Evolutionary conservation across 495 filamentous ascomycete genomes (phyloP).

Genomic region (Penicillium malachiteum): DNA sequence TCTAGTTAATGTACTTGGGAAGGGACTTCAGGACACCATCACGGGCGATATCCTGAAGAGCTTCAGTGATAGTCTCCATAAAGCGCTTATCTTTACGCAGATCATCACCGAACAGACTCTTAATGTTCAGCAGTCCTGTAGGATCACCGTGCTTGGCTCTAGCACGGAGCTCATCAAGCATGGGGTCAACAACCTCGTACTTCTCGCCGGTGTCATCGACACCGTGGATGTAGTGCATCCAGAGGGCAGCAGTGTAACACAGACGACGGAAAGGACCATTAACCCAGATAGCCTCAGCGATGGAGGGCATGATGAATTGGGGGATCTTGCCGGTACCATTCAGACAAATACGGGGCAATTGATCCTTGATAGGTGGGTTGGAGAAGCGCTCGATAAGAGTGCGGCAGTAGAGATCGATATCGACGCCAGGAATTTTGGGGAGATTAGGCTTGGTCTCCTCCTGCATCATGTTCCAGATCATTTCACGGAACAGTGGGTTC

Average conservation of each 20-base stretch:
- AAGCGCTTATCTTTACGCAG: conserved; percentile 42
- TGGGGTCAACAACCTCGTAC: conserved; percentile 44
- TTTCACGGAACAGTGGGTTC: conserved; percentile 37
- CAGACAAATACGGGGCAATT: conserved; percentile 45
- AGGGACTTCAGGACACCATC: conserved; percentile 46
- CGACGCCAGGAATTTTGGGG: conserved; percentile 43
- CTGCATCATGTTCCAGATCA: conserved; percentile 49
- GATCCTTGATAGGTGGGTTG: conserved; percentile 49
- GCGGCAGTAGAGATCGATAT: conserved; percentile 46
- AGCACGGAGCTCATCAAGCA: conserved; percentile 44
- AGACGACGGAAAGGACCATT: conserved; percentile 45
- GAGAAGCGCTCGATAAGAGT: conserved; percentile 50
- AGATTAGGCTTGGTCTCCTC: conserved; percentile 47
- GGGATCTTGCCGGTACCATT: conserved; percentile 51
- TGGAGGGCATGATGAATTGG: conserved; percentile 51
- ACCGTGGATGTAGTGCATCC: conserved; percentile 47
- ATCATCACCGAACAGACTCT: conserved; percentile 47
- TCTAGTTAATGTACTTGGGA: conserved; percentile 44
- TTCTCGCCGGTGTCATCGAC: conserved; percentile 41
- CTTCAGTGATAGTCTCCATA: conserved; percentile 34
- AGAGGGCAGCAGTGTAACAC: conserved; percentile 44
- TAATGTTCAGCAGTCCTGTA: conserved; percentile 36
- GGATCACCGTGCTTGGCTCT: conserved; percentile 37
- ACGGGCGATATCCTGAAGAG: conserved; percentile 40
- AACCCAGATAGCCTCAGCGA: conserved; percentile 47